phyloP scores from a whole-genome alignment of 2,329 filamentous ascomycete species.

The Penicillium frequentans region DNA sequence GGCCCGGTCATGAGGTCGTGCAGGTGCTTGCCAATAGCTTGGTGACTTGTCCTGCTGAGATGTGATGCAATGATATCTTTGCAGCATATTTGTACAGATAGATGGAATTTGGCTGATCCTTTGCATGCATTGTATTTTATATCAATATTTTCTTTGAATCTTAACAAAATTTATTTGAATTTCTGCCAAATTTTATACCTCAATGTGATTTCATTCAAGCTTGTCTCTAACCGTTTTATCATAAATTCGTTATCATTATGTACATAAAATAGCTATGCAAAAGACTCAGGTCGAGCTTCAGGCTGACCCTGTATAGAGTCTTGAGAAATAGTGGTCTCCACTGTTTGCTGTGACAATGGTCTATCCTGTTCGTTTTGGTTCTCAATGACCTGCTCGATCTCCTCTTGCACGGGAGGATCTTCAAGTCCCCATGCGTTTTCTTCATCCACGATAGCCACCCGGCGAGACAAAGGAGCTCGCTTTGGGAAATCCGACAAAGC shows the following conservation, averaged over 20 bases:
- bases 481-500: not conserved
- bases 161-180: not conserved
- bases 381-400: not conserved
- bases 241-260: not conserved
- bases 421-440: constrained; percentile 2
- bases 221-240: not conserved
- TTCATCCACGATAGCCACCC: constrained; percentile 2
- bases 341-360: not conserved
- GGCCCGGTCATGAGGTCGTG: constrained; percentile 22
- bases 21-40: not conserved
- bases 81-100: constrained; percentile 35
- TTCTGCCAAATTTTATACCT: not conserved
- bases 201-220: not conserved
- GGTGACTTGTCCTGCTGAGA: constrained; percentile 10
- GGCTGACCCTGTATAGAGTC: not conserved
- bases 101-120: constrained; percentile 26
- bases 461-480: not conserved
- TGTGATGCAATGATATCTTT: constrained; percentile 21
- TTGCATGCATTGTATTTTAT: constrained; percentile 35
- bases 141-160: constrained; percentile 7
- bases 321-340: not conserved
- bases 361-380: not conserved
- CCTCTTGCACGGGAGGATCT: not conserved
- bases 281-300: constrained; percentile 2
- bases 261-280: not conserved